Evolutionary conservation across 2,329 filamentous ascomycete species (phyloP).

Genomic region (Fusarium paranaense): DNA sequence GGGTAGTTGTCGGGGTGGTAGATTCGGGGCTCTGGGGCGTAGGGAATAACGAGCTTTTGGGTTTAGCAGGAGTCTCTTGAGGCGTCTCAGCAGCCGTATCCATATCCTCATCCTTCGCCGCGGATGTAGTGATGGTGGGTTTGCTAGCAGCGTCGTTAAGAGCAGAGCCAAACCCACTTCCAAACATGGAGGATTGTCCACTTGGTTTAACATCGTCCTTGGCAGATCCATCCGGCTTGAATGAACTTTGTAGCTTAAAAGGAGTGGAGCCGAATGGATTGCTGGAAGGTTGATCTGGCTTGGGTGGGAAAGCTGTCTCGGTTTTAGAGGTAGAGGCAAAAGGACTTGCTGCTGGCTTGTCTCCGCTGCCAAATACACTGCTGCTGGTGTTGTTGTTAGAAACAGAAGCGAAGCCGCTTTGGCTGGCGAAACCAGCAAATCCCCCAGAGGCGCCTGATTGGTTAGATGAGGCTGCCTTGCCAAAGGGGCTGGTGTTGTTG

Average conservation of each 20-base stretch:
- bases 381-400: constrained; percentile 50
- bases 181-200: constrained; percentile 65
- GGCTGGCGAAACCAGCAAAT: constrained; percentile 66
- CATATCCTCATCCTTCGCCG: constrained; percentile 66
- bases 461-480: constrained; percentile 42
- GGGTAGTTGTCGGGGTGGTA: constrained; percentile 65
- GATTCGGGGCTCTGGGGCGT: constrained; percentile 47
- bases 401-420: constrained; percentile 67
- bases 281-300: constrained; percentile 47
- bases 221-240: constrained; percentile 71
- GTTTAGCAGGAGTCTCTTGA: constrained; percentile 52
- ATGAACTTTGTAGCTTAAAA: constrained; percentile 76
- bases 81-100: constrained; percentile 51
- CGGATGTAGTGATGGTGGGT: constrained; percentile 47
- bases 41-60: constrained; percentile 47
- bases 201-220: constrained; percentile 69
- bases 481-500: constrained; percentile 53
- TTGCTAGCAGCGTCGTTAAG: constrained; percentile 61
- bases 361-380: constrained; percentile 52
- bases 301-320: constrained; percentile 44
- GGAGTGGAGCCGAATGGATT: constrained; percentile 61
- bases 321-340: constrained; percentile 44
- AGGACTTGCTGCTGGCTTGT: constrained; percentile 50
- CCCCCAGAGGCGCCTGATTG: constrained; percentile 55
- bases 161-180: constrained; percentile 69